Conservation (phyloP, 2,329 filamentous ascomycete species). For the Ampelomyces quisqualis region DNA sequence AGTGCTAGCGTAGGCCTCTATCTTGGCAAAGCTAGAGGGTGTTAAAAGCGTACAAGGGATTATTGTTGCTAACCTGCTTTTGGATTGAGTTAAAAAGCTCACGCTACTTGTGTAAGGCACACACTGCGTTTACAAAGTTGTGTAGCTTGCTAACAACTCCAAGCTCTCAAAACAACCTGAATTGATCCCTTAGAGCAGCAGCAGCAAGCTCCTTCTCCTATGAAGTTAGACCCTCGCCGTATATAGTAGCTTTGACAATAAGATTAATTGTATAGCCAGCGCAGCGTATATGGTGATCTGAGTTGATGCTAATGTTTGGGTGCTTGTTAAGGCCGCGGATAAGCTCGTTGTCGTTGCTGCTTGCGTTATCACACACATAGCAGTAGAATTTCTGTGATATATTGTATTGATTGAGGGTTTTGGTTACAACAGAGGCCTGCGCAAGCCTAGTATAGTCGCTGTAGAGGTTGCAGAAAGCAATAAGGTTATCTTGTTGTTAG, state of each 20-base stretch:
- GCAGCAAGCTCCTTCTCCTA: constrained; percentile 1
- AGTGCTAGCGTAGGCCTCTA: constrained; percentile 9
- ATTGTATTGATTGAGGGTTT: constrained; percentile 2
- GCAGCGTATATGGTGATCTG: not conserved
- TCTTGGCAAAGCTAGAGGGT: constrained; percentile 5
- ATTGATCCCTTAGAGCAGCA: constrained; percentile 1
- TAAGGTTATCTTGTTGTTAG: constrained; percentile 2
- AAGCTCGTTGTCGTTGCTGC: constrained; percentile 5
- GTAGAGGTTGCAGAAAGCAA: constrained; percentile 7
- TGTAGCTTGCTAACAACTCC: constrained; percentile 5
- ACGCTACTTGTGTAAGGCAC: constrained; percentile 2
- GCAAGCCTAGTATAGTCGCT: constrained; percentile 4
- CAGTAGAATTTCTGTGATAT: constrained; percentile 4
- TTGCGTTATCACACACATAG: constrained; percentile 7
- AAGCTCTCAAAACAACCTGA: not conserved
- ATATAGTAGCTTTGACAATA: constrained; percentile 3
- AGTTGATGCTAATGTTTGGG: not conserved
- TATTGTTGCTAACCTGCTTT: not conserved
- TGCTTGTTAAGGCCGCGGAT: constrained; percentile 2
- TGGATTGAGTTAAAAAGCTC: constrained; percentile 3
- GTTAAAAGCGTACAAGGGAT: not conserved
- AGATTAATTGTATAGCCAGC: constrained; percentile 5
- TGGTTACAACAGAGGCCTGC: constrained; percentile 1
- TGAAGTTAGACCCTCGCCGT: constrained; percentile 4
- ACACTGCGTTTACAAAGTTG: constrained; percentile 9